A percentile compares a stretch with the other conserved stretches of the same genome.
phyloP scores from a whole-genome alignment of 192 early-diverging fungal species.

The Coemansia sp. region DNA sequence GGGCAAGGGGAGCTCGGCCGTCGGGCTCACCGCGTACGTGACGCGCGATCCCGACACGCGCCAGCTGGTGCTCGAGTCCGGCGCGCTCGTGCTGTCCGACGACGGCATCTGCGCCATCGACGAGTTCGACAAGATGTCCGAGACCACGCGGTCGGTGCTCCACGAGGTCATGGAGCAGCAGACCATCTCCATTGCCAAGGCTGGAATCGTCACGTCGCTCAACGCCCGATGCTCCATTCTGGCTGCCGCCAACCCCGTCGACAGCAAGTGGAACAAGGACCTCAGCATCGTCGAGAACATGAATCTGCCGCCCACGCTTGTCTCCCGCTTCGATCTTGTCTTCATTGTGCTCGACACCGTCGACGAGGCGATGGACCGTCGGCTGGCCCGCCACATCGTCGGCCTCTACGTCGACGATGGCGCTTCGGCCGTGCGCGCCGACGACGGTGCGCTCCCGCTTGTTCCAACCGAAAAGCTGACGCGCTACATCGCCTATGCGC shows the following conservation, averaged over 20 bases:
- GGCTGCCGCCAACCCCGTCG: constrained; percentile 92
- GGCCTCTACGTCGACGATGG: constrained; percentile 78
- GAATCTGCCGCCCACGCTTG: constrained; percentile 87
- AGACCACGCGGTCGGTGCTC: constrained; percentile 87
- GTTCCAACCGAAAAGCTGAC: constrained; percentile 81
- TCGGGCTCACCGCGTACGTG: constrained; percentile 94
- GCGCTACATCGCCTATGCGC: constrained; percentile 90
- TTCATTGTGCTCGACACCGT: constrained; percentile 90
- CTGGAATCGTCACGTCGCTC: constrained; percentile 96
- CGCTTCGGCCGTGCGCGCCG: constrained; percentile 6
- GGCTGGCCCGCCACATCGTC: constrained; percentile 86
- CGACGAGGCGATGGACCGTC: constrained; percentile 82
- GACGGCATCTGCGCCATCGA: constrained; percentile 98
- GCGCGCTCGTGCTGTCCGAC: constrained; percentile 93
- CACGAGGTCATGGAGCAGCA: constrained; percentile 99
- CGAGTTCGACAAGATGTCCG: constrained; percentile 99
- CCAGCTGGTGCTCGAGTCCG: constrained; percentile 94
- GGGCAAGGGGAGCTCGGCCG: constrained; percentile 94
- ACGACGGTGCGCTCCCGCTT: constrained; percentile 5
- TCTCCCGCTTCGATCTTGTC: constrained; percentile 95
- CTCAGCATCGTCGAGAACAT: constrained; percentile 85
- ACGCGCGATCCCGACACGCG: constrained; percentile 94
- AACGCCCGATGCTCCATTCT: constrained; percentile 96
- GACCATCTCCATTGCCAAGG: constrained; percentile 97
- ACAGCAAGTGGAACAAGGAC: constrained; percentile 83